Conservation (phyloP, 2,329 filamentous ascomycete genomes). For the Sarocladium brachiariae region DNA sequence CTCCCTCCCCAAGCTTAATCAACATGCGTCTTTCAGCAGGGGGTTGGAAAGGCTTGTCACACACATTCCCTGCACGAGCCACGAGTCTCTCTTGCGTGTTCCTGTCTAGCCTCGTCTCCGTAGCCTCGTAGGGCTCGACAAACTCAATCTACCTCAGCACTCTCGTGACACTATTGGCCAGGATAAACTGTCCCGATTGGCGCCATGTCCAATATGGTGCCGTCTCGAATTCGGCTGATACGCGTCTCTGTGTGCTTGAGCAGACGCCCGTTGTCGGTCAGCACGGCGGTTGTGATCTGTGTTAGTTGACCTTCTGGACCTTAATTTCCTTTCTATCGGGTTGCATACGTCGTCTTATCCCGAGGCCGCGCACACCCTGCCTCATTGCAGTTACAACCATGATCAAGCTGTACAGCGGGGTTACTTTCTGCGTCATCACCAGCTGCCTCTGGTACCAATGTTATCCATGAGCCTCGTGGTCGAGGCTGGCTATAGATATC, state of each 20-base stretch:
- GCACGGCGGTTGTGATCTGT: neutral
- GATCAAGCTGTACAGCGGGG: neutral
- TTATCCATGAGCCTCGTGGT: neutral
- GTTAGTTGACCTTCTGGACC: neutral
- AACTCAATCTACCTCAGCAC: neutral
- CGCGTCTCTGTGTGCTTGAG: neutral
- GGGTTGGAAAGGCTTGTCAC: too few species aligned
- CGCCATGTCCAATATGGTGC: neutral
- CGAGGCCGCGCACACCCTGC: constrained; percentile 1
- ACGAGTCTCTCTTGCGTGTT: constrained; percentile 7
- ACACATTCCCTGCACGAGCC: neutral
- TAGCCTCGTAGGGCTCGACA: constrained; percentile 2
- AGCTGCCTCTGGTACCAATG: neutral
- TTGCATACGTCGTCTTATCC: neutral
- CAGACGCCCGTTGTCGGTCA: neutral
- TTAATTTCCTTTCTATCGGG: neutral
- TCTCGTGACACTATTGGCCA: too few species aligned
- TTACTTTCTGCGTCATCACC: neutral
- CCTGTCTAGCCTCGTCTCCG: neutral
- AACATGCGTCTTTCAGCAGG: too few species aligned
- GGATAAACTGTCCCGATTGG: neutral
- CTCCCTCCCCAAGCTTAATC: too few species aligned
- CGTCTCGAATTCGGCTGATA: neutral
- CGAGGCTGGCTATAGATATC: constrained; percentile 4
- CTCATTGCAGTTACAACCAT: neutral